These are phyloP conservation scores for Diaporthe helianthi DNA, from an alignment of 2,329 filamentous ascomycete genomes.

Conservation along the genomic window DNA sequence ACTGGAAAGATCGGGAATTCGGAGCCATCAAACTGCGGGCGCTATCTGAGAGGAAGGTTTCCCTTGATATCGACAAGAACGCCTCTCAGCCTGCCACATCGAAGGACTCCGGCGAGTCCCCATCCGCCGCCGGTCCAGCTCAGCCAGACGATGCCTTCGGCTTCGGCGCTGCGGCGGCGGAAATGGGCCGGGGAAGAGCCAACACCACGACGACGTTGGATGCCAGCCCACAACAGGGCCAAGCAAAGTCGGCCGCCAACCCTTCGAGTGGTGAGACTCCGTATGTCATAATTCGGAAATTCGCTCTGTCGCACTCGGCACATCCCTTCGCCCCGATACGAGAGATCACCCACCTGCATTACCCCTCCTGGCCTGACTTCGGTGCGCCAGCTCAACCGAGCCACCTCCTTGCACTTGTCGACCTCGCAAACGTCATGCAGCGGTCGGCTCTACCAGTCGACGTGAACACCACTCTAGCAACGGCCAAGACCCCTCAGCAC, in stretches of 20 bases:
- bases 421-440: conserved; percentile 81
- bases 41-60: conserved; percentile 83
- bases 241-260: conserved; percentile 40
- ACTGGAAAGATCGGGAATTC: conserved; percentile 84
- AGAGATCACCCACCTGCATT: conserved; percentile 94
- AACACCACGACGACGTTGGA: conserved; percentile 59
- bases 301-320: conserved; percentile 77
- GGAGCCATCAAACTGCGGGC: conserved; percentile 77
- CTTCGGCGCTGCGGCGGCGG: conserved; percentile 39
- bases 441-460: conserved; percentile 60
- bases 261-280: conserved; percentile 62
- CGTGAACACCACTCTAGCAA: conserved; percentile 41
- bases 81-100: conserved; percentile 47
- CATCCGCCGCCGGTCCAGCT: conserved; percentile 36
- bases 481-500: conserved; percentile 6
- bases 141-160: conserved; percentile 37
- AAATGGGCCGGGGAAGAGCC: conserved; percentile 58
- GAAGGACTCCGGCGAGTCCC: conserved; percentile 34
- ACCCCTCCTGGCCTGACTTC: conserved; percentile 97
- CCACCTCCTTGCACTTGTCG: conserved; percentile 87
- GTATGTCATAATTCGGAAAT: conserved; percentile 84
- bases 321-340: conserved; percentile 86
- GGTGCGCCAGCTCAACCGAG: conserved; percentile 88
- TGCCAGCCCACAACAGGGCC: conserved; percentile 42
- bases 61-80: conserved; percentile 71